Conservation (phyloP, 2,329 filamentous ascomycete genomes). For the Amphichorda felina region DNA sequence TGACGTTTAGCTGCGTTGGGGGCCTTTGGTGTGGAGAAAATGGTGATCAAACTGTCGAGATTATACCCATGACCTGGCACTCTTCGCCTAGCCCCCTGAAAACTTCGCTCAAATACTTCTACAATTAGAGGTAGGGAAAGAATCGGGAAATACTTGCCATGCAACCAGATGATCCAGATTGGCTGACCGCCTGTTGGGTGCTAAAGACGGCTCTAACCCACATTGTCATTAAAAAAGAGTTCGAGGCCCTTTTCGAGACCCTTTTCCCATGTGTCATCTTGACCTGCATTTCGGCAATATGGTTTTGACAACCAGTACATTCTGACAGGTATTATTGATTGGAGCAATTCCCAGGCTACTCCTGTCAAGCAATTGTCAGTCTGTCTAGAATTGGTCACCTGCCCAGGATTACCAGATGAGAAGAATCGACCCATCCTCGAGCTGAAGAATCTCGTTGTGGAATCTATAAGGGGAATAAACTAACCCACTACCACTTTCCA, state of each 20-base stretch:
- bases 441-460: conserved; percentile 6
- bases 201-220: conserved; percentile 14
- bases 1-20: background rate
- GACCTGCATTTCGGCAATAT: conserved; percentile 20
- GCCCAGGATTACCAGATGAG: conserved; percentile 14
- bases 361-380: conserved; percentile 21
- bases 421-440: conserved; percentile 12
- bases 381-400: conserved; percentile 18
- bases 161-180: conserved; percentile 13
- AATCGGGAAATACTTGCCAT: conserved; percentile 10
- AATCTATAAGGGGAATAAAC: conserved; percentile 7
- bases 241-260: conserved; percentile 18
- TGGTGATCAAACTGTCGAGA: conserved; percentile 6
- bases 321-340: background rate
- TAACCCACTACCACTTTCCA: too few species aligned
- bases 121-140: conserved; percentile 10
- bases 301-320: background rate
- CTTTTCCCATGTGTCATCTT: conserved; percentile 20
- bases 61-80: conserved; percentile 11
- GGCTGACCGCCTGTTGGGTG: conserved; percentile 17
- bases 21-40: background rate
- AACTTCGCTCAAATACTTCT: conserved; percentile 17
- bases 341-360: conserved; percentile 17
- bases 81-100: conserved; percentile 10
- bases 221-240: conserved; percentile 7